Evolutionary conservation across 306 rosid species (phyloP).

Genomic region (Citrullus colocynthis): DNA sequence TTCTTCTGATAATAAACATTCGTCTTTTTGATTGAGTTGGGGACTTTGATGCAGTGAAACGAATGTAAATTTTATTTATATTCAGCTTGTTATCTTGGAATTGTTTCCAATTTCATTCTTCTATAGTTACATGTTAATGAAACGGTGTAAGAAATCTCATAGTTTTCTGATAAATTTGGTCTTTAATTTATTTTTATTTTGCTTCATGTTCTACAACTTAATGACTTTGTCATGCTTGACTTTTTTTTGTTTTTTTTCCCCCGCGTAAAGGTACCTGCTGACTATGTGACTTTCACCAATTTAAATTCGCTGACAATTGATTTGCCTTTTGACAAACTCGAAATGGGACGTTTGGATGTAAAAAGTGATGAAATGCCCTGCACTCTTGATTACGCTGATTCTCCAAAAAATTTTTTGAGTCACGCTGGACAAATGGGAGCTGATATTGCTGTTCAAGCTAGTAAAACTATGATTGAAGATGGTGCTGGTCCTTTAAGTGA

Average conservation of each 20-base stretch:
- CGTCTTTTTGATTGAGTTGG: not conserved
- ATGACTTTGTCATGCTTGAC: not conserved
- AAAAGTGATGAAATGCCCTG: constrained; percentile 19
- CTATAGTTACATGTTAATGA: not conserved
- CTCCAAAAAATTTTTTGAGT: constrained; percentile 10
- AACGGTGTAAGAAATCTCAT: not conserved
- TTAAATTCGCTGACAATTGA: constrained; percentile 10
- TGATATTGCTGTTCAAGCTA: constrained; percentile 15
- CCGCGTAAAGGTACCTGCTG: constrained; percentile 3
- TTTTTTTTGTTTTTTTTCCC: not conserved
- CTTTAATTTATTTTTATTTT: not conserved
- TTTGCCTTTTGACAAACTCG: constrained; percentile 11
- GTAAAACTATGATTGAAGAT: constrained; percentile 10
- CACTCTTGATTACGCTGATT: constrained; percentile 12
- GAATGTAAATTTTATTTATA: not conserved
- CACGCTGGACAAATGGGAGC: constrained; percentile 14
- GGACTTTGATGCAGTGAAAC: not conserved
- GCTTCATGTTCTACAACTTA: not conserved
- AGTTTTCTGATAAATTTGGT: not conserved
- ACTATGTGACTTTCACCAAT: not conserved
- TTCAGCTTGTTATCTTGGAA: not conserved
- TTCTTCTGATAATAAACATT: not conserved
- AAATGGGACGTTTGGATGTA: constrained; percentile 3
- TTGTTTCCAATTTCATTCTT: not conserved
- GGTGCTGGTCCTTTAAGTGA: not conserved